Conservation (phyloP, 1,284 basidiomycete species). For the Hemileia vastatrix region DNA sequence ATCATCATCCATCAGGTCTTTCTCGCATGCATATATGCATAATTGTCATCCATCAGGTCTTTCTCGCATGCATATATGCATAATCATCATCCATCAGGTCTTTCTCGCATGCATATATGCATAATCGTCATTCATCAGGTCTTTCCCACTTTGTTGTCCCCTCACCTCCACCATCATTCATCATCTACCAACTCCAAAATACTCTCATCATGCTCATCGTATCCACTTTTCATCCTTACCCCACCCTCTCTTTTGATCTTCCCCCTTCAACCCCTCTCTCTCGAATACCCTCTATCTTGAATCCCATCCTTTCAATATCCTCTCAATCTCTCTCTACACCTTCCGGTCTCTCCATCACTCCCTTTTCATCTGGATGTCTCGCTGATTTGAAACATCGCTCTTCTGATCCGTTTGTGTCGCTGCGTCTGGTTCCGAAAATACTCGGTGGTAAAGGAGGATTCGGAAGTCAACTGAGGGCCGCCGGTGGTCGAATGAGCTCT, state of each 20-base stretch:
- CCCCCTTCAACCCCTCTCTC: constrained; percentile 7
- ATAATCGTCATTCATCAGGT: too few species aligned
- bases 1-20: too few species aligned
- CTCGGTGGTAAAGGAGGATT: constrained; percentile 95
- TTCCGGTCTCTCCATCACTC: constrained; percentile 11
- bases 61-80: too few species aligned
- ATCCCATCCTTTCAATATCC: neutral
- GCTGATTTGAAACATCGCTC: constrained; percentile 5
- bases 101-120: too few species aligned
- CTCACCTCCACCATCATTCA: too few species aligned
- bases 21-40: too few species aligned
- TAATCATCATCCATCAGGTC: too few species aligned
- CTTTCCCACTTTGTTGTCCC: too few species aligned
- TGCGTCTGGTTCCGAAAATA: constrained; percentile 49
- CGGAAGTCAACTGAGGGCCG: constrained; percentile 87
- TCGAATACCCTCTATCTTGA: constrained; percentile 6
- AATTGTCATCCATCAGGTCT: too few species aligned
- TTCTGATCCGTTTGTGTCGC: neutral
- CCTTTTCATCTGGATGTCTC: neutral
- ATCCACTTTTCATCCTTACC: constrained; percentile 18
- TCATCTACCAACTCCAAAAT: too few species aligned
- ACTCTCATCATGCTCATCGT: constrained; percentile 15
- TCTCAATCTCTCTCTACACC: constrained; percentile 14
- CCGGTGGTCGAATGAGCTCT: constrained; percentile 92
- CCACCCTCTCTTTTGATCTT: constrained; percentile 12